Base-by-base conservation (phyloP, 768 basidiomycete genomes). In the Xerocomus potaroensis region DNA sequence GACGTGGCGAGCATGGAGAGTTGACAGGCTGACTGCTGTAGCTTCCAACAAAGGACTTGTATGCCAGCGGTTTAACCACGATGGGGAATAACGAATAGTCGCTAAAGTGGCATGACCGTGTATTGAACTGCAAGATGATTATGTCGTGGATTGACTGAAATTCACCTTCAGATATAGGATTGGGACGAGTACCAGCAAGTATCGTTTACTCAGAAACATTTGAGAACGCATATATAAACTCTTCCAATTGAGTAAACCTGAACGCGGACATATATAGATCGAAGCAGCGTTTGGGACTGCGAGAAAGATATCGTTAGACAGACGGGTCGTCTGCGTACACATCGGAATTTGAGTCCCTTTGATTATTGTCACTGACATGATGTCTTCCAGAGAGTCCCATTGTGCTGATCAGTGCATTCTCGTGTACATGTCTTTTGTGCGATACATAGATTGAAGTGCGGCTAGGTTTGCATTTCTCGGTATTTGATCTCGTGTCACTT, bases 111-210 rank as follows among this genome's bases (percentile, higher is more conserved):
- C 11, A 29, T 11, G 27, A 12, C 3, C 16, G 19, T 11, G 5
- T 50, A 1, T 27, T 31, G 1, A 43, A 52, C 34, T 57, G 48
- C 15, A 8, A 52, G 32, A 54, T 38, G 44, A 40, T 60, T 14
- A 19, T 42, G 43, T 53, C 2, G 31, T 47, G 10, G 44, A 42
- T 21, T 55, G 45, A 45, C 43, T 59, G 4, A 46, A 52, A 32
- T 49, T 47, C 16, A 8, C 55, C 1, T 50, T 57, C 11, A 46
- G 47, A 37, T 8, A 16, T 16, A 33, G 16, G 16, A 16, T 15
- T 33, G 21, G 48, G 36, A 29, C 4, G 10, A 15, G 15, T 16
- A 33, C 18, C 6, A 4, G 10, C 5, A 32, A 12, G 12, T 3
- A 10, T n/a, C 21, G 14, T 14, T 41, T 16, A 30, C 21, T 22